A percentile compares a stretch with the other conserved stretches of the same genome.
Evolutionary conservation across 179 eudicot species (phyloP).

Genomic region (Kewa caespitosa): DNA sequence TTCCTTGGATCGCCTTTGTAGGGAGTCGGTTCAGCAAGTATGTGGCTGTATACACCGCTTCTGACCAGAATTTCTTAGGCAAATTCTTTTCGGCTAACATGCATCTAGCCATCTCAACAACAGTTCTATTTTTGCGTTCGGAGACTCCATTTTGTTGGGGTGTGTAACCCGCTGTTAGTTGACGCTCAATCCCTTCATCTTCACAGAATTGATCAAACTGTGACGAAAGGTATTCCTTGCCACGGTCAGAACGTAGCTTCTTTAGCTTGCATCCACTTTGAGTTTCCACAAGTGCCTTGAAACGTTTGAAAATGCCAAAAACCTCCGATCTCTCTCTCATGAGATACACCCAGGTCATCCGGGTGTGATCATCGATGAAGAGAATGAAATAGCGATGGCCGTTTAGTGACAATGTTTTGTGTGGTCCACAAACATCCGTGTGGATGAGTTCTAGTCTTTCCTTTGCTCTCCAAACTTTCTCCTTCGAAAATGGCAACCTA

Average conservation of each 20-base stretch:
- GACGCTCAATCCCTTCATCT: slow-evolving; percentile 18
- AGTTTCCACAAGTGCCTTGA: slow-evolving; percentile 11
- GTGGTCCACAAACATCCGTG: not conserved
- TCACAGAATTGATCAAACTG: slow-evolving; percentile 16
- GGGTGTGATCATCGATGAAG: slow-evolving; percentile 14
- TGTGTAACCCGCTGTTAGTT: slow-evolving; percentile 9
- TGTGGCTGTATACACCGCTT: not conserved
- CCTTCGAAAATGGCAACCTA: not conserved
- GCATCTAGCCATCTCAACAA: slow-evolving; percentile 19
- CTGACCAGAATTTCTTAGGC: slow-evolving; percentile 11
- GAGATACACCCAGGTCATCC: slow-evolving; percentile 22
- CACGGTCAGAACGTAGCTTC: slow-evolving; percentile 7
- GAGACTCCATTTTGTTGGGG: slow-evolving; percentile 12
- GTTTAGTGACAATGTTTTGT: not conserved
- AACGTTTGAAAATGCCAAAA: slow-evolving; percentile 1
- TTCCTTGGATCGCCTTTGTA: slow-evolving; percentile 2
- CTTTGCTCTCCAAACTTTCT: not conserved
- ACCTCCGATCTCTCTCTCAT: slow-evolving; percentile 15
- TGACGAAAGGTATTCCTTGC: slow-evolving; percentile 17
- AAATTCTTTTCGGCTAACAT: slow-evolving; percentile 21
- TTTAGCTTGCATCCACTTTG: slow-evolving; percentile 20
- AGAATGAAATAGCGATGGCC: not conserved
- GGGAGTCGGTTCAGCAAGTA: slow-evolving; percentile 6
- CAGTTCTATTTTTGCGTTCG: not conserved
- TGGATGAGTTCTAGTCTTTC: not conserved